Percentiles rank a stretch among this genome's conserved stretches.
phyloP scores from a whole-genome alignment of 2,329 filamentous ascomycete species.

The Bipolaris bicolor region DNA sequence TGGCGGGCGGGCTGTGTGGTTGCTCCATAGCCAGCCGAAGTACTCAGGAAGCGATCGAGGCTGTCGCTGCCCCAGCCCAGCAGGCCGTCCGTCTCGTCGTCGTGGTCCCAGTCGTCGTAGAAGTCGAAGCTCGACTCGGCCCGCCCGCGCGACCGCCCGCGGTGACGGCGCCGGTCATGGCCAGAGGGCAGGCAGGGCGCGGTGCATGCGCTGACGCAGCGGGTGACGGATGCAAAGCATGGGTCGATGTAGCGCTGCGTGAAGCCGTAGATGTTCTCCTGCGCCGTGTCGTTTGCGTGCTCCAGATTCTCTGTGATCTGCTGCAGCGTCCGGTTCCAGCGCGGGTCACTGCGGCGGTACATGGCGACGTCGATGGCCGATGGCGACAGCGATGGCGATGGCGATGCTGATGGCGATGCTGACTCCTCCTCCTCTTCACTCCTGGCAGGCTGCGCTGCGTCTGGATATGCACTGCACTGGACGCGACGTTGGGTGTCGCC shows the following conservation, averaged over 20 bases:
- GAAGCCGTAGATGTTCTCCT: constrained; percentile 87
- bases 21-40: constrained; percentile 63
- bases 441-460: constrained; percentile 1
- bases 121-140: constrained; percentile 94
- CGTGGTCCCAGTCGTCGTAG: constrained; percentile 93
- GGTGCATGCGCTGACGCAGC: constrained; percentile 72
- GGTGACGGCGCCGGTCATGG: constrained; percentile 77
- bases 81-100: constrained; percentile 66
- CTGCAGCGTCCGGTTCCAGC: constrained; percentile 91
- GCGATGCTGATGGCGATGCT: neutral
- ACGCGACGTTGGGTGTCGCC: neutral
- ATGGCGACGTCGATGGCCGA: constrained; percentile 46
- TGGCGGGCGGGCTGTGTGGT: constrained; percentile 69
- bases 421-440: neutral
- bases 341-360: constrained; percentile 75
- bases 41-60: constrained; percentile 80
- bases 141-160: constrained; percentile 60
- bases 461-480: neutral
- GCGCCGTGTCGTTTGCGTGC: constrained; percentile 87
- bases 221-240: constrained; percentile 72
- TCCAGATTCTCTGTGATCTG: constrained; percentile 91
- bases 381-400: neutral
- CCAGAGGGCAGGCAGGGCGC: constrained; percentile 73
- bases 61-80: constrained; percentile 82
- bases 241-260: constrained; percentile 83